Evolutionary conservation across 2,329 filamentous ascomycete genomes (phyloP).

Genomic region (Chrysoporthe austroafricana): DNA sequence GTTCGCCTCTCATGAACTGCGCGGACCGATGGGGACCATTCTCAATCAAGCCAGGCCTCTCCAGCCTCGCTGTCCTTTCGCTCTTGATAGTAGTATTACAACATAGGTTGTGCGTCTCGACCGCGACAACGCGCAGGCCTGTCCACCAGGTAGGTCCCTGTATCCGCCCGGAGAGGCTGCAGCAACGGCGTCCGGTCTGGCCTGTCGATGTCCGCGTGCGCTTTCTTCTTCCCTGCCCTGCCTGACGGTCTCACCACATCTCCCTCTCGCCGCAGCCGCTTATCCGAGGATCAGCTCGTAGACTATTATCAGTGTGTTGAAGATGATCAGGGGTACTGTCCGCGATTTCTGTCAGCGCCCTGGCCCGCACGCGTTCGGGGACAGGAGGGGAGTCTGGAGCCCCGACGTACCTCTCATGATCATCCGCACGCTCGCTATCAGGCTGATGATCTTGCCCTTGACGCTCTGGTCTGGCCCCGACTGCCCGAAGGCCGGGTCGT

Average conservation of each 20-base stretch:
- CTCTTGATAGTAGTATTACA: neutral
- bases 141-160: neutral
- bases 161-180: neutral
- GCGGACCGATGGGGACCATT: neutral
- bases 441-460: conserved; percentile 83
- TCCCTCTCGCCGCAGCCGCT: conserved; percentile 26
- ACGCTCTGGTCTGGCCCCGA: conserved; percentile 70
- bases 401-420: conserved; percentile 78
- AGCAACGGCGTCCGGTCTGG: neutral
- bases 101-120: neutral
- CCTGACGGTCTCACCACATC: neutral
- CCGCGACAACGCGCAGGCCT: neutral
- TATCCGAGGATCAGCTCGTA: conserved; percentile 80
- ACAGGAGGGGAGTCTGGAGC: neutral
- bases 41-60: neutral
- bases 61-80: neutral
- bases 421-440: conserved; percentile 88
- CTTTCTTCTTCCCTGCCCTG: neutral
- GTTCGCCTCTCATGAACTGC: neutral
- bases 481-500: conserved; percentile 79
- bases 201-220: neutral
- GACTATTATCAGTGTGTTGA: conserved; percentile 81
- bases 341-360: conserved; percentile 13
- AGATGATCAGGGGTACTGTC: conserved; percentile 79
- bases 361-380: neutral